These are phyloP conservation scores for Purpureocillium lavendulum DNA, from an alignment of 2,329 filamentous ascomycete species.

Conservation along the genomic window DNA sequence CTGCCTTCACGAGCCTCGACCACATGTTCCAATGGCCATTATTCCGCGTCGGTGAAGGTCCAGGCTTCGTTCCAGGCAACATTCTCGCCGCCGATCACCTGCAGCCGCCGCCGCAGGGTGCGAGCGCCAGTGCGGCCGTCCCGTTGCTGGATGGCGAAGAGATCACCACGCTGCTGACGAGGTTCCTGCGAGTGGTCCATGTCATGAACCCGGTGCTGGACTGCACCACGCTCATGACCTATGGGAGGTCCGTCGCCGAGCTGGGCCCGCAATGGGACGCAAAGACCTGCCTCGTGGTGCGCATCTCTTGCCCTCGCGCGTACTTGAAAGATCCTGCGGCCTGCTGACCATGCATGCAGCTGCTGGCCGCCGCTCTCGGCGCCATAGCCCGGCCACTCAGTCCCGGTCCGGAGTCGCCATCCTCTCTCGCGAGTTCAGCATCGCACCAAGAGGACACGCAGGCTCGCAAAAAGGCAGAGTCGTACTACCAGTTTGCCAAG, in stretches of 20 bases:
- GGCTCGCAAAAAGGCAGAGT: conserved; percentile 2
- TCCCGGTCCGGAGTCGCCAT: background rate
- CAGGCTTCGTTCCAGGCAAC: background rate
- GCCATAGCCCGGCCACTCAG: background rate
- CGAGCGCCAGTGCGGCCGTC: background rate
- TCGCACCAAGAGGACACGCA: background rate
- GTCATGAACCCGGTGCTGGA: background rate
- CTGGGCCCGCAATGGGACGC: conserved; percentile 3
- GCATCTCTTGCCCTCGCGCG: background rate
- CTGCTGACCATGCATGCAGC: background rate
- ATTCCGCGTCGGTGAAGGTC: background rate
- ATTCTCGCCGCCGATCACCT: background rate
- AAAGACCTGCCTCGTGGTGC: conserved; percentile 2
- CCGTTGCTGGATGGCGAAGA: background rate
- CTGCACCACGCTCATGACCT: background rate
- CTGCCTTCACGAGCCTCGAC: background rate
- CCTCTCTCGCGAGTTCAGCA: background rate
- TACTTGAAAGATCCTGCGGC: no score
- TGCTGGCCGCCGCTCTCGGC: background rate
- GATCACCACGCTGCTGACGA: background rate
- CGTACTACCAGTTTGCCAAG: conserved; percentile 6
- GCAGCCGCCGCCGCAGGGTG: background rate
- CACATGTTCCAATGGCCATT: background rate
- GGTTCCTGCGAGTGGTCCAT: background rate
- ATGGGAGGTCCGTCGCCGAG: background rate